Evolutionary conservation across 1,284 basidiomycete genomes (phyloP).

Genomic region (Pholiota adiposa): DNA sequence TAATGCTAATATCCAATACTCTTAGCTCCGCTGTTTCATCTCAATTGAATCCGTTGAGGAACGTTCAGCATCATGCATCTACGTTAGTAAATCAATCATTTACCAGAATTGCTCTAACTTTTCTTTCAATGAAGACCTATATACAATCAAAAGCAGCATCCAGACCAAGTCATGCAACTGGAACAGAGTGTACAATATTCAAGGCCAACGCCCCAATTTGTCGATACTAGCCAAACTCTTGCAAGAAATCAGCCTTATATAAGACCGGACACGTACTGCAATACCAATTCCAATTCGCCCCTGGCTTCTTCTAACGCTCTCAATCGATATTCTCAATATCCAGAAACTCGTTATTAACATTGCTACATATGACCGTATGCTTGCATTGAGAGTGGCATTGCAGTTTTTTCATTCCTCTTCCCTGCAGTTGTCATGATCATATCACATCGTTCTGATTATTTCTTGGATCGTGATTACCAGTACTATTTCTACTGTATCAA

Average conservation of each 20-base stretch:
- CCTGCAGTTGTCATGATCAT: background rate
- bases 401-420: too few relatives aligned
- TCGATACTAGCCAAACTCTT: background rate
- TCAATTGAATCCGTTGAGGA: conserved; percentile 29
- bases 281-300: background rate
- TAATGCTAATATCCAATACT: background rate
- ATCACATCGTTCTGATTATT: too few relatives aligned
- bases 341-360: background rate
- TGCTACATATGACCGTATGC: background rate
- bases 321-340: conserved; percentile 14
- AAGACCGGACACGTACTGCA: conserved; percentile 7
- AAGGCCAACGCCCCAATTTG: background rate
- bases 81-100: background rate
- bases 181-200: background rate
- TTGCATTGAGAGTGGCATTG: too few relatives aligned
- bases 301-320: background rate
- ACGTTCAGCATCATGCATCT: conserved; percentile 1
- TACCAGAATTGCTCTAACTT: background rate
- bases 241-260: background rate
- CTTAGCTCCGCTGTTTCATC: conserved; percentile 53
- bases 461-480: background rate
- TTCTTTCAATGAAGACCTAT: background rate
- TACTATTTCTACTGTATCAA: background rate
- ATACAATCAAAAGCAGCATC: background rate
- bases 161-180: background rate